These are phyloP conservation scores for Fraxinus latifolia DNA, from an alignment of 305 asterid genomes.

Conservation along the genomic window DNA sequence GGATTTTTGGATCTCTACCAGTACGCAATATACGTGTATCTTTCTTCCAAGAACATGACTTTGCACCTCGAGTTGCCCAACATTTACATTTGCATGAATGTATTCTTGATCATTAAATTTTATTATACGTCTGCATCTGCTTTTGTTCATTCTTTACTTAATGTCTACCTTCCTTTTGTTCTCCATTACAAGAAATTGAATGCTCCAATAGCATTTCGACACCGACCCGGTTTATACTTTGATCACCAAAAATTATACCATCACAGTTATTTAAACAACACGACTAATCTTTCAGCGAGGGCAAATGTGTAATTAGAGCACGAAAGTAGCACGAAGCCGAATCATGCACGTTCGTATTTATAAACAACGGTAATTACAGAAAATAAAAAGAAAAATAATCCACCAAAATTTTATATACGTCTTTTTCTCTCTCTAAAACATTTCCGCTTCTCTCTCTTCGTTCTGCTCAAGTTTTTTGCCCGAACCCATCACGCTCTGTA, in stretches of 20 bases:
- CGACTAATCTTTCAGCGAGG: neutral
- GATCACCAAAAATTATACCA: neutral
- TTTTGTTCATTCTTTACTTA: neutral
- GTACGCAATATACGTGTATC: neutral
- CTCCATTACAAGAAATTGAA: neutral
- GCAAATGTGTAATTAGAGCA: neutral
- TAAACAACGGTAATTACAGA: neutral
- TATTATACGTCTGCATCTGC: no score
- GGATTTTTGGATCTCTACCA: neutral
- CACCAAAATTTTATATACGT: neutral
- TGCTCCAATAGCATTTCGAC: neutral
- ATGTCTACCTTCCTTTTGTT: neutral
- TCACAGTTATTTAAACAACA: neutral
- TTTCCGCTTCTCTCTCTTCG: slow-evolving; percentile 16
- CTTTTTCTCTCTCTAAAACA: slow-evolving; percentile 22
- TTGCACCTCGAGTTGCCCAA: neutral
- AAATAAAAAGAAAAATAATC: neutral
- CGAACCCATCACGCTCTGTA: slow-evolving; percentile 13
- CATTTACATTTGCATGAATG: neutral
- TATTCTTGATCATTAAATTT: neutral
- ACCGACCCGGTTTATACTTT: neutral
- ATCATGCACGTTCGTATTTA: neutral
- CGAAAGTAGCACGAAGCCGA: neutral
- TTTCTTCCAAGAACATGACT: slow-evolving; percentile 6
- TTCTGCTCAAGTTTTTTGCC: slow-evolving; percentile 45